A percentile compares a stretch with the other conserved stretches of the same genome.
phyloP scores from a whole-genome alignment of 1,284 basidiomycete genomes.

The Phellinidium pouzarii region DNA sequence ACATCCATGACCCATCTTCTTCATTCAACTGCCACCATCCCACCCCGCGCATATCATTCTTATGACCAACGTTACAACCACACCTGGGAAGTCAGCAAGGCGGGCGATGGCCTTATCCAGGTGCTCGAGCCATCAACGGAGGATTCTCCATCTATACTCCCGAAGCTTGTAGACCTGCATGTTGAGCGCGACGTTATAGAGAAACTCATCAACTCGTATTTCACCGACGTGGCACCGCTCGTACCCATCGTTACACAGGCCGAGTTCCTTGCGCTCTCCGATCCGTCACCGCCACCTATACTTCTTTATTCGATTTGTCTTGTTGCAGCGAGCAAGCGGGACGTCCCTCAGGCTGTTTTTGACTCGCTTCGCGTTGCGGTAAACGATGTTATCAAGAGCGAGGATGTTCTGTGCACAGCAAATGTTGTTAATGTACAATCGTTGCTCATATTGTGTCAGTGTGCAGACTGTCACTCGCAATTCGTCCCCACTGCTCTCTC shows the following conservation, averaged over 20 bases:
- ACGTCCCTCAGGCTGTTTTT: slow-evolving; percentile 79
- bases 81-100: slow-evolving; percentile 74
- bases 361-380: slow-evolving; percentile 80
- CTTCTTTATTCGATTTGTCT: slow-evolving; percentile 91
- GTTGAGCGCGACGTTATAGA: slow-evolving; percentile 78
- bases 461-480: slow-evolving; percentile 72
- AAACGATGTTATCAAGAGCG: slow-evolving; percentile 79
- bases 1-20: slow-evolving; percentile 83
- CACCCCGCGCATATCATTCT: slow-evolving; percentile 74
- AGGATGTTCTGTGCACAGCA: slow-evolving; percentile 86
- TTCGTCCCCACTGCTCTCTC: slow-evolving; percentile 72
- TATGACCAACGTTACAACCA: slow-evolving; percentile 84
- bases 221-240: slow-evolving; percentile 77
- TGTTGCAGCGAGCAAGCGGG: slow-evolving; percentile 79
- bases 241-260: slow-evolving; percentile 82
- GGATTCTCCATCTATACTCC: slow-evolving; percentile 45
- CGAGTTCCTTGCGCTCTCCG: slow-evolving; percentile 70
- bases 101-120: slow-evolving; percentile 84
- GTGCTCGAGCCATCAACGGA: slow-evolving; percentile 61
- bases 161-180: slow-evolving; percentile 59
- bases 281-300: slow-evolving; percentile 66
- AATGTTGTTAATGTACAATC: slow-evolving; percentile 87
- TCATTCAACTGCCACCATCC: slow-evolving; percentile 83
- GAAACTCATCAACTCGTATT: slow-evolving; percentile 85
- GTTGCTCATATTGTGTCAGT: slow-evolving; percentile 78